Base-by-base conservation (phyloP, 2,329 filamentous ascomycete genomes). In the Penicillium sp. region DNA sequence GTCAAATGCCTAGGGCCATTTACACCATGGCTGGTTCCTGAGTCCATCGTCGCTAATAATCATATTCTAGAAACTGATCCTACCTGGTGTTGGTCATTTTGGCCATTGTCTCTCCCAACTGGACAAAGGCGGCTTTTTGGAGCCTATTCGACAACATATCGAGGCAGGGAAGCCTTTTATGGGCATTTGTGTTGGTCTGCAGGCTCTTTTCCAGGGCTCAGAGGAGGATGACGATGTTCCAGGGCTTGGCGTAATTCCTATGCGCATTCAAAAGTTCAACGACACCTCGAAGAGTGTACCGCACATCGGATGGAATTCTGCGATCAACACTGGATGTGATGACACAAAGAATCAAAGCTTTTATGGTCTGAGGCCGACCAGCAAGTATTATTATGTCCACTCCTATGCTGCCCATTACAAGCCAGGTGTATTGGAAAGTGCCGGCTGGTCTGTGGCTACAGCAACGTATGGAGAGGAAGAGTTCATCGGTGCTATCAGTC, bases 301-400 rank as follows among this genome's bases (percentile, higher is more conserved):
- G 36, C 95, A 99, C 76, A 99, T 99, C 72, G 94, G 94, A 51
- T 99, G 94, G 94, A 99, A 99, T 75, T 91, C 87, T 63, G 94
- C 95, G 41, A 87, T 86, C 65, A 74, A 58, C 65, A 74, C 57
- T 61, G 76, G 66, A 56, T 77, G 72, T 56, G 70, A 51, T 58
- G 74, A 69, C 54, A 71, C 70, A 9, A 68, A 63, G 57, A 69
- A 75, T 16, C 75, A 83, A 59, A 83, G 79, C 62, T 82, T 97
- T 54, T 97, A 93, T 72, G 91, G 89, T 53, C 76, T 99, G 50
- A 79, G 83, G 27, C 86, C 90, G 0, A 81, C 82, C 49, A 96
- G 90, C 69, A 99, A 97, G 74, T 99, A 99, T 79, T 99, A 99
- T 78, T 99, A 99, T 70, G 93, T 99, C 53, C 94, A 99, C 79